These are phyloP conservation scores for Phaeosphaeriaceae sp. DNA, from an alignment of 2,329 filamentous ascomycete species.

Conservation along the genomic window DNA sequence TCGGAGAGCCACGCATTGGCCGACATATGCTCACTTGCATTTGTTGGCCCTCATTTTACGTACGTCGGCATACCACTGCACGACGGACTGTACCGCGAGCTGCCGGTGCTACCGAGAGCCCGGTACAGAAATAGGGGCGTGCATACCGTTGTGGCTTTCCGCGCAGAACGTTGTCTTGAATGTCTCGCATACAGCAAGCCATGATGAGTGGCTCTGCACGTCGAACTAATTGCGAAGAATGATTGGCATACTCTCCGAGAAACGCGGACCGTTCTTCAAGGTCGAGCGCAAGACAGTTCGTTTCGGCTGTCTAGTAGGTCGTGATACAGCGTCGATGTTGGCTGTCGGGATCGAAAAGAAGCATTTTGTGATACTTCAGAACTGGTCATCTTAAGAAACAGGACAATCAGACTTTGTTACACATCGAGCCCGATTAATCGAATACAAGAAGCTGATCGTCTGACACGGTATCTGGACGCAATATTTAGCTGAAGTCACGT, in stretches of 20 bases:
- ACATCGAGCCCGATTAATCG: neutral
- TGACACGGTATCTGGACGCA: neutral
- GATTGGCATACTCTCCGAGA: neutral
- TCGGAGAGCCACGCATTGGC: slow-evolving; percentile 13
- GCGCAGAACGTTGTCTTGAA: slow-evolving; percentile 6
- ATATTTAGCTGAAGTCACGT: neutral
- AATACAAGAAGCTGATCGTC: neutral
- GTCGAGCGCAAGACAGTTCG: neutral
- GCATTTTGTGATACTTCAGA: neutral
- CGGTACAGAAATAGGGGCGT: slow-evolving; percentile 21
- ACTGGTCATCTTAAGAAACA: neutral
- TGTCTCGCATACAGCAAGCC: neutral
- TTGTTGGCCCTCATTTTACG: slow-evolving; percentile 8
- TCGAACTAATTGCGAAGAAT: neutral
- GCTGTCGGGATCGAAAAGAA: no score
- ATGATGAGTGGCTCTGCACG: neutral
- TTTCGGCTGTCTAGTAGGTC: neutral
- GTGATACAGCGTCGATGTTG: neutral
- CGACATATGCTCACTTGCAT: slow-evolving; percentile 4
- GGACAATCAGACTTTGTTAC: neutral
- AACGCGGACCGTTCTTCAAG: neutral
- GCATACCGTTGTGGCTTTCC: slow-evolving; percentile 12
- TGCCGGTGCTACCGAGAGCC: slow-evolving; percentile 20
- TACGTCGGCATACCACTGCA: slow-evolving; percentile 18
- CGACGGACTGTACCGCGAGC: slow-evolving; percentile 9